Percentiles rank a stretch among this genome's conserved stretches.
Conservation (phyloP, 2,329 filamentous ascomycete genomes). For the Aureobasidium leucospermi region DNA sequence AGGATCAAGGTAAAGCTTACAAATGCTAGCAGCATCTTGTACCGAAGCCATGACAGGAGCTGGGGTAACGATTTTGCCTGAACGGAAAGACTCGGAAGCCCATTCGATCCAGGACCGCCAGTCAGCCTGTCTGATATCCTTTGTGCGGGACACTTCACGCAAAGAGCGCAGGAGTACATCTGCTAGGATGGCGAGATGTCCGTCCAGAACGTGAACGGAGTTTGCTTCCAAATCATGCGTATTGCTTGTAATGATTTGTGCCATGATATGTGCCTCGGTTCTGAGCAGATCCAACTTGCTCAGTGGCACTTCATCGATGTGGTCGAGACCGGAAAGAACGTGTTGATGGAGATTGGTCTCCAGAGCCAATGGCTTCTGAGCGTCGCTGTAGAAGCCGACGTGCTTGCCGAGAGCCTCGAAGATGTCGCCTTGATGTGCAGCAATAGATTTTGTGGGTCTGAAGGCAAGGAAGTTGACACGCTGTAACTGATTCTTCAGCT, state of each 20-base stretch:
- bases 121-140: constrained; percentile 4
- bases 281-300: constrained; percentile 32
- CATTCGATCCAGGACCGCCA: constrained; percentile 9
- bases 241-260: constrained; percentile 29
- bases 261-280: constrained; percentile 32
- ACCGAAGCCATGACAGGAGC: neutral
- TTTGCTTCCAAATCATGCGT: constrained; percentile 26
- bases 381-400: constrained; percentile 6
- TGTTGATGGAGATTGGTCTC: neutral
- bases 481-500: neutral
- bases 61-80: neutral
- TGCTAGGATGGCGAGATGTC: constrained; percentile 25
- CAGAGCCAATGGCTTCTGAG: constrained; percentile 1
- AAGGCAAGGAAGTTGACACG: constrained; percentile 4
- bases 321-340: constrained; percentile 4
- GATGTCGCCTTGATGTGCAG: neutral
- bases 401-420: constrained; percentile 4
- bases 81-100: neutral
- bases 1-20: constrained; percentile 4
- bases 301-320: constrained; percentile 7
- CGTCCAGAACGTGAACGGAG: constrained; percentile 7
- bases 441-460: constrained; percentile 4
- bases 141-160: constrained; percentile 22
- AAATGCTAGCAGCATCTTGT: neutral
- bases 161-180: constrained; percentile 22